phyloP scores from a whole-genome alignment of 768 basidiomycete genomes.

The Leccinum aurantiacum region DNA sequence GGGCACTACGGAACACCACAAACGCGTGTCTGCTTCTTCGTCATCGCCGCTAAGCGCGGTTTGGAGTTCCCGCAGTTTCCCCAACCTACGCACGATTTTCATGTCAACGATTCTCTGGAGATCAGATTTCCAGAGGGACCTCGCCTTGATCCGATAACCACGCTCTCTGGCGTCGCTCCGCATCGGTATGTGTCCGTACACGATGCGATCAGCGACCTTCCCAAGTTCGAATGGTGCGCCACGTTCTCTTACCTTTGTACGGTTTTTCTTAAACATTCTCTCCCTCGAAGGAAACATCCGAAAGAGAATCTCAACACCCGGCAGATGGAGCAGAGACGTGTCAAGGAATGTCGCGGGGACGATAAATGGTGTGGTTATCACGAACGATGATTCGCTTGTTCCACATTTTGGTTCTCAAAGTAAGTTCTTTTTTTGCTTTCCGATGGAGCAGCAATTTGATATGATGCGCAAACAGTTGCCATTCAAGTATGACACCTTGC shows the following conservation, averaged over 20 bases:
- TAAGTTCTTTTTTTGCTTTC: slow-evolving; percentile 26
- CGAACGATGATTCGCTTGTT: slow-evolving; percentile 63
- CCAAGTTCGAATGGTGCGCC: slow-evolving; percentile 69
- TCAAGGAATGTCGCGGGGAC: slow-evolving; percentile 41
- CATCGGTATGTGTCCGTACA: slow-evolving; percentile 60
- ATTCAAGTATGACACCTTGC: slow-evolving; percentile 43
- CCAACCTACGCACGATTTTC: slow-evolving; percentile 44
- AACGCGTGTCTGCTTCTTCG: slow-evolving; percentile 47
- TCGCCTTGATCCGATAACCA: slow-evolving; percentile 44
- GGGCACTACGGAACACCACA: slow-evolving; percentile 51
- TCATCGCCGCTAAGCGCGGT: slow-evolving; percentile 41
- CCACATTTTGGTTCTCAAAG: slow-evolving; percentile 63
- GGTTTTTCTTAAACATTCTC: not conserved
- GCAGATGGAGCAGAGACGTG: slow-evolving; percentile 14
- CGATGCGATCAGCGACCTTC: slow-evolving; percentile 75
- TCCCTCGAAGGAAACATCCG: slow-evolving; percentile 27
- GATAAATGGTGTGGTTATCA: slow-evolving; percentile 35
- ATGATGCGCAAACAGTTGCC: slow-evolving; percentile 38
- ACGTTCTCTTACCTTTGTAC: not conserved
- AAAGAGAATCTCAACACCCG: slow-evolving; percentile 4
- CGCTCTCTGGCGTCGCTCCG: slow-evolving; percentile 50
- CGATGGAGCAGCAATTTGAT: not conserved
- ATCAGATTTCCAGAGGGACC: slow-evolving; percentile 50
- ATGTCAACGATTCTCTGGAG: slow-evolving; percentile 40
- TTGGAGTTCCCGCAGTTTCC: slow-evolving; percentile 41